Evolutionary conservation across 768 basidiomycete genomes (phyloP), one percentile per base, ranked within the genome.

Genomic region (Botryobasidium botryosum): DNA sequence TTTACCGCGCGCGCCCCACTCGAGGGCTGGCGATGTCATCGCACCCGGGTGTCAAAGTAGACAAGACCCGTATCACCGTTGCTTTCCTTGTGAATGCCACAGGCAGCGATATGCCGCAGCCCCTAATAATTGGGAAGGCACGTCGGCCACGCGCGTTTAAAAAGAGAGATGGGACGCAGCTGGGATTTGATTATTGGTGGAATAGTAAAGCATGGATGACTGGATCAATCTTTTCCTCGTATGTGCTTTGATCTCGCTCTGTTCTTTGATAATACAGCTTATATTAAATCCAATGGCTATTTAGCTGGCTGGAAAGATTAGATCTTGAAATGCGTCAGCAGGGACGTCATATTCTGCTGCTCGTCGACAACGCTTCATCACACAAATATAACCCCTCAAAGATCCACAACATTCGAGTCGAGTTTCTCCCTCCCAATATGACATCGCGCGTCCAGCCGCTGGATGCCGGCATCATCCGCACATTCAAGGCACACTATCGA

Each of bases 401-500:
- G 27, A 40, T 44, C 13, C 8, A 12, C 17, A 44, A 47, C 28
- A 44, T 52, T 20, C 25, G 23, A 6, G 38, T 53, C 28, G 44
- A 40, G 36, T 18, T 12, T 35, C 43, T 52, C 29, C 17, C 36
- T 8, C 47, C 52, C 15, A 53, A 53, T 27, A 45, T 53, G 43
- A 53, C 52, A 20, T 43, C 52, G 2, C 40, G 25, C 35, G 36
- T 54, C 13, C 53, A 54, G 36, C 53, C 53, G 1, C 23, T 35
- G 2, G 53, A 54, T 43, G 52, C 36, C 0, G 53, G 53, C 2
- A 48, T 52, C 33, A 54, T 54, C 42, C 36, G 43, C 10, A 21
- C 26, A 4, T 50, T 52, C 51, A 53, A 53, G 39, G 58, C 63
- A 0, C 57, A 66, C 8, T 67, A 66, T 38, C 46, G 51, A 12